Percentiles rank a stretch among this genome's conserved stretches.
phyloP scores from a whole-genome alignment of 805 yeast genomes.

The Diddensiella caesifluorescens region DNA sequence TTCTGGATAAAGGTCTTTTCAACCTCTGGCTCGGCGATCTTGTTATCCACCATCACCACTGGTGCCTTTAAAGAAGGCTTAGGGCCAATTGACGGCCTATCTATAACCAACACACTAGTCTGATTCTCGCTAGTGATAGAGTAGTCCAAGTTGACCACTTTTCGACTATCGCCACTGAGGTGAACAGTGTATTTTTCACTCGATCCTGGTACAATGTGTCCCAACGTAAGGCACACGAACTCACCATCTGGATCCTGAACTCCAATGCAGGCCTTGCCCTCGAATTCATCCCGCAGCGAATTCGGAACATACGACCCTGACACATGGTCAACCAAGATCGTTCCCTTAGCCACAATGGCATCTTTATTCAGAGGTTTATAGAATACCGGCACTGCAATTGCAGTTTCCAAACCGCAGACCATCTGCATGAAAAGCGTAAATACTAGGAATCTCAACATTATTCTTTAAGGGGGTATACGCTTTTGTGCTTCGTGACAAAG shows the following conservation, averaged over 20 bases:
- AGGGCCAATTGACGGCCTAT: conserved; percentile 16
- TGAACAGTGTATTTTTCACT: conserved; percentile 10
- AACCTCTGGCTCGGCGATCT: conserved; percentile 21
- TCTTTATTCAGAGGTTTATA: conserved; percentile 7
- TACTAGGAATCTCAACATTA: too few relatives aligned
- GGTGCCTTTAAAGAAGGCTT: conserved; percentile 20
- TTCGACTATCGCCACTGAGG: conserved; percentile 2
- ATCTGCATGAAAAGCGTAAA: too few relatives aligned
- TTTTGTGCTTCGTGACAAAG: too few relatives aligned
- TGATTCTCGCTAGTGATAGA: conserved; percentile 3
- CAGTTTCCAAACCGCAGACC: background rate
- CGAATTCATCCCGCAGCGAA: conserved; percentile 3
- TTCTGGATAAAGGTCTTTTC: conserved; percentile 27
- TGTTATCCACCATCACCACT: conserved; percentile 25
- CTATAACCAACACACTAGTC: background rate
- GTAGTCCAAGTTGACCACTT: conserved; percentile 13
- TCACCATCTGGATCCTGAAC: conserved; percentile 7
- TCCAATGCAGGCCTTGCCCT: conserved; percentile 21
- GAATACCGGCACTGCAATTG: background rate
- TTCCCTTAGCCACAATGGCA: background rate
- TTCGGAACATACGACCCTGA: background rate
- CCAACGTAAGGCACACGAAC: conserved; percentile 16
- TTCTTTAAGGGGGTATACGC: too few relatives aligned
- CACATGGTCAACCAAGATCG: background rate
- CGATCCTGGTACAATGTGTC: conserved; percentile 5